Evolutionary conservation across 2,329 filamentous ascomycete species (phyloP), one percentile per base, ranked within the genome.

Genomic region (Sordariomycetes sp.): DNA sequence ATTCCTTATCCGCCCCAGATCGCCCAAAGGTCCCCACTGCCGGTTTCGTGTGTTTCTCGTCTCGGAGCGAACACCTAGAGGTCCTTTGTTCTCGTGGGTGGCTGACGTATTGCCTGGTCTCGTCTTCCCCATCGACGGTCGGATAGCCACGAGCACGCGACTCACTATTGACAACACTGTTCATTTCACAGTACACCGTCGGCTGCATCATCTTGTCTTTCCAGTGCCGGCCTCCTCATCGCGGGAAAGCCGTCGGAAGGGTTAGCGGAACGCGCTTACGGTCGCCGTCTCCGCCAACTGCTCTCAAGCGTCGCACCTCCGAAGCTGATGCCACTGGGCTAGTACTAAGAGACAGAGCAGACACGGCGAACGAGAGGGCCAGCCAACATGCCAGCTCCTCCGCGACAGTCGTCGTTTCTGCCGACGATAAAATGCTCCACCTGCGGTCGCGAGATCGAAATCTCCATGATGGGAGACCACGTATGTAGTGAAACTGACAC

Each of bases 381-480:
- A 24, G 45, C 12, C 54, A 45, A 20, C 25, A 62, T 62, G 60
- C 55, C 60, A 76, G 71, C 74, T 52, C 68, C 72, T 61, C 75
- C 75, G 64, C 77, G 84, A 66, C 79, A 83, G 68, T 86, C 82
- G 68, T 79, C 80, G 69, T 82, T 91, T 62, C 76, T 94, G 74
- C 89, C 90, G 66, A 84, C 84, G 25, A 88, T 95, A 72, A 95
- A 92, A 77, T 95, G 90, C 72, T 95, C 90, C 56, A 84, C 79
- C 73, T 95, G 90, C 68, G 81, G 83, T 48, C 70, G 75, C 48
- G 82, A 91, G 65, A 88, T 96, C 59, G 86, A 91, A 66, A 94
- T 96, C 63, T 86, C 87, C 48, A 76, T 85, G 69, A 87, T 96
- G 85, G 89, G 89, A 60, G 89, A 95, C 61, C 90, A 96, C 74